Percentiles rank a stretch among this genome's conserved stretches.
Evolutionary conservation across 2,329 filamentous ascomycete species (phyloP).

Genomic region (Apiospora phragmitis): DNA sequence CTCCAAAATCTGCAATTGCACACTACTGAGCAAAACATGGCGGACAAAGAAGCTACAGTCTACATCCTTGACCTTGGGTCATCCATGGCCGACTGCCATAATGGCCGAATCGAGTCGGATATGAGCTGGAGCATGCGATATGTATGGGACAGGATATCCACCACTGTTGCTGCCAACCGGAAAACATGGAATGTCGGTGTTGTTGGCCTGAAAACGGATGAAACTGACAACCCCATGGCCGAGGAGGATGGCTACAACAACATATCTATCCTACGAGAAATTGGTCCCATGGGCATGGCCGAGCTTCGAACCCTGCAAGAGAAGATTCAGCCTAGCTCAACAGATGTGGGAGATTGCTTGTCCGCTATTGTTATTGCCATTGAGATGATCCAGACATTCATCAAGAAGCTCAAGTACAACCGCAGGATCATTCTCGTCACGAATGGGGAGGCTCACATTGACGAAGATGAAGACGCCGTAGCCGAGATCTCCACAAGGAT

Average conservation of each 20-base stretch:
- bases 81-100: constrained; percentile 75
- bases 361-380: constrained; percentile 86
- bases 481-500: constrained; percentile 72
- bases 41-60: constrained; percentile 88
- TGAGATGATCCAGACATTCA: constrained; percentile 79
- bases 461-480: constrained; percentile 61
- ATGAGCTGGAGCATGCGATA: constrained; percentile 90
- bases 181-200: constrained; percentile 79
- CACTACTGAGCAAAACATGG: constrained; percentile 58
- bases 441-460: constrained; percentile 73
- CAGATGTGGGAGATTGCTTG: constrained; percentile 75
- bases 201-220: constrained; percentile 79
- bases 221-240: constrained; percentile 65
- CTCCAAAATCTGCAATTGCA: not conserved
- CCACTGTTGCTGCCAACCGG: constrained; percentile 65
- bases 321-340: constrained; percentile 66
- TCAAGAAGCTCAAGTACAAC: constrained; percentile 79
- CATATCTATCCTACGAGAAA: constrained; percentile 76
- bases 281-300: constrained; percentile 61
- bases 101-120: constrained; percentile 74
- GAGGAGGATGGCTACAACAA: constrained; percentile 76
- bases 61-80: constrained; percentile 87
- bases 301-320: constrained; percentile 66
- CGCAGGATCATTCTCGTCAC: constrained; percentile 84
- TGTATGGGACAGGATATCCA: constrained; percentile 89